Evolutionary conservation across 1,284 basidiomycete genomes (phyloP).

Genomic region (Heterobasidion annosum): DNA sequence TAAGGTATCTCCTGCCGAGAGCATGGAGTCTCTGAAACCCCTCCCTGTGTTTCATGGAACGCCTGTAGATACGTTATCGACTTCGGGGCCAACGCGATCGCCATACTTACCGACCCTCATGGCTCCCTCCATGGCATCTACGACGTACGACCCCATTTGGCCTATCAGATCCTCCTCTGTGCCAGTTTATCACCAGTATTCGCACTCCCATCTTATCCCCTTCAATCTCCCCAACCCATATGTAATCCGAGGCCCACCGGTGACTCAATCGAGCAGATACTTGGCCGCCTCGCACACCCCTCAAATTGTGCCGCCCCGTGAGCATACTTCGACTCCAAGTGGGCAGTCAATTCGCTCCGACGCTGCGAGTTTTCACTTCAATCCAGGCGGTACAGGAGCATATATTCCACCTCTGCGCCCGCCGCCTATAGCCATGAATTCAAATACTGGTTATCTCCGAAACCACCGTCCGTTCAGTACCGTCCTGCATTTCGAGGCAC

Average conservation of each 20-base stretch:
- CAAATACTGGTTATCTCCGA: background rate
- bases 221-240: background rate
- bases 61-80: too few relatives aligned
- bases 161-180: background rate
- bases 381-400: constrained; percentile 1
- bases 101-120: too few relatives aligned
- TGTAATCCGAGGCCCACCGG: background rate
- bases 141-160: background rate
- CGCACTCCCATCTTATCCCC: background rate
- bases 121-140: too few relatives aligned
- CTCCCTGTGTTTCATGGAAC: background rate
- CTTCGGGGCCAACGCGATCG: too few relatives aligned
- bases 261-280: background rate
- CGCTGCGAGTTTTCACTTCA: constrained; percentile 18
- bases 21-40: background rate
- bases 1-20: background rate
- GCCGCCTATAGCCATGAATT: constrained; percentile 2
- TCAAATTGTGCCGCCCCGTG: constrained; percentile 6
- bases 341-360: constrained; percentile 17
- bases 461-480: background rate
- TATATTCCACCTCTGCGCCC: constrained; percentile 6
- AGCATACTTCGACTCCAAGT: constrained; percentile 12
- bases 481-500: background rate
- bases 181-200: background rate
- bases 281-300: background rate